Conservation (phyloP, 768 basidiomycete genomes). For the Tubosaeta sp. region DNA sequence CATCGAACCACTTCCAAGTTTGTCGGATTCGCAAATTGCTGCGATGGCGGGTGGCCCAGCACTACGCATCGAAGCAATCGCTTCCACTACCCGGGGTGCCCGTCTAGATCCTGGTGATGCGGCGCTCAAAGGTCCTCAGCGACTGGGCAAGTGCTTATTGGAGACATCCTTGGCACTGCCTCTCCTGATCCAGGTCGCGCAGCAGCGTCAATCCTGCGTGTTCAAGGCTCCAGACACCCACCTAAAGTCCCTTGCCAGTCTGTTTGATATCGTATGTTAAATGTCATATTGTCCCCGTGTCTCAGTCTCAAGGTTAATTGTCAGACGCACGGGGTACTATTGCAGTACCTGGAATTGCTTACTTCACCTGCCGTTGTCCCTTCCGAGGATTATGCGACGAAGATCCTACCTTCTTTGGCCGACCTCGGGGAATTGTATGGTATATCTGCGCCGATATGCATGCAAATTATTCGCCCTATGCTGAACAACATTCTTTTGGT, state of each 20-base stretch:
- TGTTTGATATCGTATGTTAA: conserved; percentile 81
- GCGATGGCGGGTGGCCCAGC: conserved; percentile 91
- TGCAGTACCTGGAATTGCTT: conserved; percentile 90
- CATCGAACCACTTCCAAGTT: conserved; percentile 83
- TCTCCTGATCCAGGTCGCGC: conserved; percentile 86
- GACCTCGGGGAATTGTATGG: conserved; percentile 76
- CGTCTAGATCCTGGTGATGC: conserved; percentile 64
- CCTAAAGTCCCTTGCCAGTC: conserved; percentile 78
- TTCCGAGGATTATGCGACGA: conserved; percentile 68
- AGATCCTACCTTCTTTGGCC: conserved; percentile 67
- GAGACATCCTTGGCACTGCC: conserved; percentile 79
- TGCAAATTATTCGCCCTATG: conserved; percentile 90
- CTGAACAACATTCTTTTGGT: conserved; percentile 62
- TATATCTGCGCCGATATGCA: conserved; percentile 81
- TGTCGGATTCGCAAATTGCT: conserved; percentile 82
- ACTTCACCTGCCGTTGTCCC: conserved; percentile 65
- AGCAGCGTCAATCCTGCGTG: conserved; percentile 84
- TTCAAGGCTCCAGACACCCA: conserved; percentile 70
- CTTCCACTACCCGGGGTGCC: conserved; percentile 73
- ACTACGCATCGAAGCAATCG: conserved; percentile 83
- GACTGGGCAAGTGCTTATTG: conserved; percentile 61
- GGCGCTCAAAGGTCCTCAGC: conserved; percentile 57
- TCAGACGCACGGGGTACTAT: conserved; percentile 86
- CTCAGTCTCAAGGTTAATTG: conserved; percentile 20
- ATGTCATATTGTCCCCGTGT: conserved; percentile 11